Evolutionary conservation across 1,284 basidiomycete species (phyloP).

Genomic region (Pseudozyma sp.): DNA sequence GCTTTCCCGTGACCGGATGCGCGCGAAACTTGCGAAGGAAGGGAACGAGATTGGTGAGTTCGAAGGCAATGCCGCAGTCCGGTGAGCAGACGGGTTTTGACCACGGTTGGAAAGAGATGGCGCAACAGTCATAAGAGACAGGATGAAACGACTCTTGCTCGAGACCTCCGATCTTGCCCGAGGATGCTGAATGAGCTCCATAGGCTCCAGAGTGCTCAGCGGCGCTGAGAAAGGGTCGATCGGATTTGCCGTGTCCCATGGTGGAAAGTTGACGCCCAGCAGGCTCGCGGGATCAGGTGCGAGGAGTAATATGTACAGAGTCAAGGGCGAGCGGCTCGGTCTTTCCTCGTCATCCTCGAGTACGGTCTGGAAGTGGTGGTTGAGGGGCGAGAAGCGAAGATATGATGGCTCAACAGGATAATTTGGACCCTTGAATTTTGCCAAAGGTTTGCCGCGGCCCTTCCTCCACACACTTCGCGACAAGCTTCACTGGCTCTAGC

Average conservation of each 20-base stretch:
- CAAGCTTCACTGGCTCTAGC: no score
- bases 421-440: no score
- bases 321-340: no score
- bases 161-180: constrained; percentile 69
- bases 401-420: no score
- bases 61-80: constrained; percentile 71
- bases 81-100: constrained; percentile 87
- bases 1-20: constrained; percentile 91
- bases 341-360: no score
- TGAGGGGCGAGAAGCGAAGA: no score
- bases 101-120: constrained; percentile 91
- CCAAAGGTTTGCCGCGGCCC: no score
- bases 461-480: no score
- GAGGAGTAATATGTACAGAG: no score
- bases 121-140: constrained; percentile 88
- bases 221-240: constrained; percentile 59
- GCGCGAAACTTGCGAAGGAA: constrained; percentile 77
- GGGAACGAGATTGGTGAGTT: constrained; percentile 80
- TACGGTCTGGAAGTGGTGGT: no score
- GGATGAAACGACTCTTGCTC: constrained; percentile 71
- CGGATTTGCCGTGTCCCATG: constrained; percentile 65
- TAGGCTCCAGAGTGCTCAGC: constrained; percentile 63
- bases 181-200: constrained; percentile 55
- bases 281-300: no score
- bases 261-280: not conserved